These are phyloP conservation scores for Aquilaria yunnanensis DNA, from an alignment of 345 rosid genomes.

Conservation along the genomic window DNA sequence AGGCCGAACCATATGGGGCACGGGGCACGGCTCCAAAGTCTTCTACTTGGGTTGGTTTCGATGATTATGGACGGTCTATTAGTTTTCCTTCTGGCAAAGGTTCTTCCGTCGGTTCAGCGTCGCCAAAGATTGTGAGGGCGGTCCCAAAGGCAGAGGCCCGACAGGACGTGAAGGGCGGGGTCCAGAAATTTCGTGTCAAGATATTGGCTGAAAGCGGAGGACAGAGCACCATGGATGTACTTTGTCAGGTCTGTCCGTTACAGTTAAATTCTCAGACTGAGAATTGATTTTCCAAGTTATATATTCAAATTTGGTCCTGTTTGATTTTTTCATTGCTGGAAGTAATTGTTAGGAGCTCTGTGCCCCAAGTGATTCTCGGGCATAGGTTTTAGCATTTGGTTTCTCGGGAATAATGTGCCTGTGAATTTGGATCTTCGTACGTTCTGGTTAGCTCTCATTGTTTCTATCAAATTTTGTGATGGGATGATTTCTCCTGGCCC, in stretches of 20 bases:
- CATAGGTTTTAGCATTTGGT: no score
- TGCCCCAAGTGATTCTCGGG: no score
- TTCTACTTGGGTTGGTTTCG: conserved; percentile 63
- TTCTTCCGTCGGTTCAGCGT: conserved; percentile 29
- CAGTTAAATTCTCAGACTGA: not conserved
- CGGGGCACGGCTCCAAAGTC: conserved; percentile 89
- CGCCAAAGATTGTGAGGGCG: conserved; percentile 81
- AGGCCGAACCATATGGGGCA: conserved; percentile 87
- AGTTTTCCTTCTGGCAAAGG: conserved; percentile 55
- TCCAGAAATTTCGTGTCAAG: conserved; percentile 94
- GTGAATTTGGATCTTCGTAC: no score
- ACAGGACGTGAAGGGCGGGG: conserved; percentile 77
- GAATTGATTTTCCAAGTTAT: no score
- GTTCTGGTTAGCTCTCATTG: no score
- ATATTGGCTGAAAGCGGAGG: conserved; percentile 80
- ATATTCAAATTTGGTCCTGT: no score
- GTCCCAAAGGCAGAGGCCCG: conserved; percentile 81
- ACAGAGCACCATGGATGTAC: conserved; percentile 83
- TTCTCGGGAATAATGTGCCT: no score
- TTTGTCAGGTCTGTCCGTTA: conserved; percentile 64
- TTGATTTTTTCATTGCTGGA: no score
- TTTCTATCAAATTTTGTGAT: no score
- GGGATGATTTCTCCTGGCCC: no score
- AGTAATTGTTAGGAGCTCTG: no score
- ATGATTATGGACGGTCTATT: conserved; percentile 90